A percentile compares a stretch with the other conserved stretches of the same genome.
Conservation (phyloP, 192 early-diverging fungal genomes). For the Jimgerdemannia lactiflua region DNA sequence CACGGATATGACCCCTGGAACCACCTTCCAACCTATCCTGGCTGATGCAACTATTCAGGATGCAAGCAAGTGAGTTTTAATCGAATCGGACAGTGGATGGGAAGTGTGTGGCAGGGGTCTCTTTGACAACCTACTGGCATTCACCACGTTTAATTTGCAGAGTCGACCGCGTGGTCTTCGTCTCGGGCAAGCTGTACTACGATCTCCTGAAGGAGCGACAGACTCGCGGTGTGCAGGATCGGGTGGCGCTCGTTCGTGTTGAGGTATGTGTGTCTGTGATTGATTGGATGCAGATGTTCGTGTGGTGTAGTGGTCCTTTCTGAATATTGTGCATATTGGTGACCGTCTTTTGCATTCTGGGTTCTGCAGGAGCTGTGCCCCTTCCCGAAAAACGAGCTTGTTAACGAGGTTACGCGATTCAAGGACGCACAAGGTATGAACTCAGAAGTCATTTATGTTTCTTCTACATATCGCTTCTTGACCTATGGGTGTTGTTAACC, state of each 20-base stretch:
- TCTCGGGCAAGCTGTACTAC: conserved; percentile 92
- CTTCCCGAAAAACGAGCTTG: conserved; percentile 75
- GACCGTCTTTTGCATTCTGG: too few relatives aligned
- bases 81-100: too few relatives aligned
- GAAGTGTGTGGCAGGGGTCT: neutral
- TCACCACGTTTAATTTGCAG: neutral
- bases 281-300: too few relatives aligned
- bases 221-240: conserved; percentile 45
- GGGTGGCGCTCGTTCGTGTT: conserved; percentile 80
- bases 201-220: conserved; percentile 83
- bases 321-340: neutral
- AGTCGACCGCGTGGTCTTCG: conserved; percentile 76
- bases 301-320: too few relatives aligned
- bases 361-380: conserved; percentile 73
- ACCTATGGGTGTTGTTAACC: neutral
- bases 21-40: conserved; percentile 81
- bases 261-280: conserved; percentile 41
- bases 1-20: conserved; percentile 82
- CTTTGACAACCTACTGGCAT: neutral
- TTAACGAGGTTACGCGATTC: conserved; percentile 61
- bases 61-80: conserved; percentile 19
- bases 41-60: conserved; percentile 50
- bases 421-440: conserved; percentile 48
- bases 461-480: neutral
- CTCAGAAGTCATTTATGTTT: conserved; percentile 1